Evolutionary conservation across 1,139 yeast genomes (phyloP).

Genomic region (Suzukiozyma palmioleophila): DNA sequence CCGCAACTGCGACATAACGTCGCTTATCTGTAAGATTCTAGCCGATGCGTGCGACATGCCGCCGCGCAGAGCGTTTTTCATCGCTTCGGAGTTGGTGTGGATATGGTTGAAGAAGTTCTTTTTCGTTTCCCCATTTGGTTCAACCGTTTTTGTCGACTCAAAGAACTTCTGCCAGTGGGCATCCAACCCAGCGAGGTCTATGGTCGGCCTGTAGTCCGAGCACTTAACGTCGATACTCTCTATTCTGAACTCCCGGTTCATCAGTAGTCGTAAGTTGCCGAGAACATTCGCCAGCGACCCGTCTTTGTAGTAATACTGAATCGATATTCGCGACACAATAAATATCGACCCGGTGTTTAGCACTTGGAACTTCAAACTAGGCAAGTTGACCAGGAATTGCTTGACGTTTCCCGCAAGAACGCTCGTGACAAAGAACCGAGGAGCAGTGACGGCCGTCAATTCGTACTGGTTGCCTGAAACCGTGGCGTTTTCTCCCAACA

Average conservation of each 20-base stretch:
- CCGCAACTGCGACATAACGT: constrained; percentile 66
- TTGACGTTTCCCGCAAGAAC: constrained; percentile 49
- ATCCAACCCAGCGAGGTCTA: constrained; percentile 24
- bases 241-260: constrained; percentile 58
- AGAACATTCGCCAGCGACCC: constrained; percentile 63
- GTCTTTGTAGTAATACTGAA: constrained; percentile 57
- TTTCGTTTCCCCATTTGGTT: constrained; percentile 17
- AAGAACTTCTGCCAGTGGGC: constrained; percentile 16
- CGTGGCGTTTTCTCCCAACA: constrained; percentile 9
- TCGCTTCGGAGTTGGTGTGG: constrained; percentile 21
- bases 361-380: constrained; percentile 63
- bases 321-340: constrained; percentile 52
- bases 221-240: constrained; percentile 69
- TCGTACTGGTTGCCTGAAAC: constrained; percentile 47
- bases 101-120: constrained; percentile 22
- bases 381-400: constrained; percentile 54
- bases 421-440: constrained; percentile 56
- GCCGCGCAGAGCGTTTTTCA: constrained; percentile 28
- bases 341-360: constrained; percentile 63
- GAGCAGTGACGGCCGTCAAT: constrained; percentile 60
- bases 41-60: constrained; percentile 66
- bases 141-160: constrained; percentile 8
- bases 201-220: constrained; percentile 23
- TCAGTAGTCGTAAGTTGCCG: constrained; percentile 56
- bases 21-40: constrained; percentile 69